Conservation (phyloP, 768 basidiomycete genomes). For the Rhizopogon vulgaris region DNA sequence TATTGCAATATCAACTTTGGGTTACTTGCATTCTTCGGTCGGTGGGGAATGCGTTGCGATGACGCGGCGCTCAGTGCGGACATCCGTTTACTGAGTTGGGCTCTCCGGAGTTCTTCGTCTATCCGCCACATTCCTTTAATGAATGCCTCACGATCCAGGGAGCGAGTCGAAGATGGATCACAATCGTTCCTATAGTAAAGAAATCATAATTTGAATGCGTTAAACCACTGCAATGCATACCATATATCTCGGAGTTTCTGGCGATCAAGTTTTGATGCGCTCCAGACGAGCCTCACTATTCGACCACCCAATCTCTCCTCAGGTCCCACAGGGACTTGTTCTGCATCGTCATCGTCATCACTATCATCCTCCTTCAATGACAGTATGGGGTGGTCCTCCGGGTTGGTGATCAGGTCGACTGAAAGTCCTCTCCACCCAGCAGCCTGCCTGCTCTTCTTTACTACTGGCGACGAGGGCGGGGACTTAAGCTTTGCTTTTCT, state of each 20-base stretch:
- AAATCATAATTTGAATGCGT: constrained; percentile 1
- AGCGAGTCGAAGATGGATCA: constrained; percentile 48
- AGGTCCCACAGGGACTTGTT: constrained; percentile 18
- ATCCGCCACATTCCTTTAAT: constrained; percentile 82
- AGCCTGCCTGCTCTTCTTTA: constrained; percentile 46
- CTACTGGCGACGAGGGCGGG: constrained; percentile 17
- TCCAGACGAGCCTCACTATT: constrained; percentile 59
- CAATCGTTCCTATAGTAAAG: constrained; percentile 55
- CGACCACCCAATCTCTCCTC: constrained; percentile 50
- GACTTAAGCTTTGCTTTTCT: constrained; percentile 27
- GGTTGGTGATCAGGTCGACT: constrained; percentile 54
- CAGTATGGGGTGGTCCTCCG: constrained; percentile 25
- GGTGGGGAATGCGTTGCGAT: constrained; percentile 28
- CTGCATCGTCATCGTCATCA: constrained; percentile 24
- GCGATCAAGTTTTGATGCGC: constrained; percentile 47
- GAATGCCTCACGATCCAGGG: constrained; percentile 62
- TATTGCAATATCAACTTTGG: constrained; percentile 10
- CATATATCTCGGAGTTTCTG: constrained; percentile 57
- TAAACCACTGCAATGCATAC: constrained; percentile 31
- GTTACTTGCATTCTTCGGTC: constrained; percentile 13
- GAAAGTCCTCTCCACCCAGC: constrained; percentile 73
- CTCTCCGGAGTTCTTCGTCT: constrained; percentile 73
- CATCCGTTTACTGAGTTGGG: constrained; percentile 33
- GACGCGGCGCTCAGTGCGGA: constrained; percentile 28
- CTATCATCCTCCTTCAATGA: constrained; percentile 9